Evolutionary conservation across 2,329 filamentous ascomycete species (phyloP), one percentile per base, ranked within the genome.

Genomic region (Fusarium pseudonygamai): DNA sequence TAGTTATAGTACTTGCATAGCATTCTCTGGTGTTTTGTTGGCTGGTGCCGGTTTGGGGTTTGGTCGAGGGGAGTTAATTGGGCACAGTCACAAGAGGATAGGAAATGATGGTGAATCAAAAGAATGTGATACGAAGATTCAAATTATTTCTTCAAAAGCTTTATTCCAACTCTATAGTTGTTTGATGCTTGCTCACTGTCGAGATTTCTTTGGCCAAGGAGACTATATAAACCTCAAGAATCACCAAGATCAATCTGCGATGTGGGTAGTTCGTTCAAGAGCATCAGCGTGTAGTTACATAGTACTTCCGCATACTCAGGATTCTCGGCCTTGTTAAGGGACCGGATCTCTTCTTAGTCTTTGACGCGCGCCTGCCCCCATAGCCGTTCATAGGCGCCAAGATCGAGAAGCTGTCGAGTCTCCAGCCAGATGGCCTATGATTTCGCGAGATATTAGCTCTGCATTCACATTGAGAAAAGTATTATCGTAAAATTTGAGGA

Each of bases 11-110:
- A 18, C 45, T 47, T 47, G 15, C 28, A 37, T 26, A 43, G 24
- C 28, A 30, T 57, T 64, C 45, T 22, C 6, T 2, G 52, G 7
- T 36, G 22, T 12, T 13, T 13, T 28, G 16, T 46, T 24, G 16
- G 39, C 43, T 69, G 58, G 58, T 64, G 64, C 39, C 28, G 34
- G 56, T 9, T 68, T 63, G 49, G n/a, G 12, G 56, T n/a, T 30
- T 66, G 10, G 30, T 14, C 15, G 42, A 16, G 11, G 0, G 34
- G 53, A 34, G 45, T 67, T 53, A 30, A 2, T 1, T 16, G 36
- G 64, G 47, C 55, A 49, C 64, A 49, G 47, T 20, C 4, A 49
- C 9, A 7, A 36, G 42, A 9, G 42, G 13, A 30, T 50, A 22
- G 16, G 6, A 36, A 16, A 24, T 5, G 7, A 12, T 12, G 24